Conservation (phyloP, 345 rosid genomes). For the Populus ilicifolia region DNA sequence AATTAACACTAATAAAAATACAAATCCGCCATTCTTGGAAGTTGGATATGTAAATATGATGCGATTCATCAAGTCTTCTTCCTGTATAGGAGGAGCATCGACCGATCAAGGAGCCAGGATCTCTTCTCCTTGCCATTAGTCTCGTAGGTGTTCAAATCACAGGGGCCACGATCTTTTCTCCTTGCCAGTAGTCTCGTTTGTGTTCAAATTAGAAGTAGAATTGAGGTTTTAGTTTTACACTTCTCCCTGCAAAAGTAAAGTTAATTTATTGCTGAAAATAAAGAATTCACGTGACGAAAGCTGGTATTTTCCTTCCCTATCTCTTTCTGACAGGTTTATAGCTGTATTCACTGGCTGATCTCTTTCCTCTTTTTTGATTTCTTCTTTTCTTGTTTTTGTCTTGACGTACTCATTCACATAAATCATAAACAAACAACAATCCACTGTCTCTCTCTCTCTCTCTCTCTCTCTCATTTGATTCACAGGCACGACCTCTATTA, state of each 20-base stretch:
- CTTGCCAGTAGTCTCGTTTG: too few relatives aligned
- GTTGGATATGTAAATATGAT: too few relatives aligned
- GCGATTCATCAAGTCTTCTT: too few relatives aligned
- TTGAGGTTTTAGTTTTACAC: too few relatives aligned
- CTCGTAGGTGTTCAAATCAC: too few relatives aligned
- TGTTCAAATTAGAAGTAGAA: too few relatives aligned
- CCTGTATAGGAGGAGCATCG: too few relatives aligned
- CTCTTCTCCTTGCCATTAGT: too few relatives aligned
- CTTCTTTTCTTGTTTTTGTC: neutral
- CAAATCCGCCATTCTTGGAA: neutral
- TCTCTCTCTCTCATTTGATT: neutral
- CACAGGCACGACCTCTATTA: neutral
- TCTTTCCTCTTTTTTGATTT: too few relatives aligned
- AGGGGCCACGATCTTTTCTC: too few relatives aligned
- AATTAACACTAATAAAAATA: neutral
- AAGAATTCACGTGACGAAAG: constrained; percentile 29
- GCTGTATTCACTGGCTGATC: neutral
- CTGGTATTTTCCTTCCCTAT: neutral
- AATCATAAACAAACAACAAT: constrained; percentile 26
- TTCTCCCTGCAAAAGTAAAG: neutral
- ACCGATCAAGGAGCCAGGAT: too few relatives aligned
- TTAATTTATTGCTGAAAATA: neutral
- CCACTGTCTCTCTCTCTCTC: constrained; percentile 13
- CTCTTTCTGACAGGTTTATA: neutral
- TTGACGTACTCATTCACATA: constrained; percentile 31